Percentiles rank a stretch among this genome's conserved stretches.
These are phyloP conservation scores for Juglanconis juglandina DNA, from an alignment of 2,329 filamentous ascomycete genomes.

Conservation along the genomic window DNA sequence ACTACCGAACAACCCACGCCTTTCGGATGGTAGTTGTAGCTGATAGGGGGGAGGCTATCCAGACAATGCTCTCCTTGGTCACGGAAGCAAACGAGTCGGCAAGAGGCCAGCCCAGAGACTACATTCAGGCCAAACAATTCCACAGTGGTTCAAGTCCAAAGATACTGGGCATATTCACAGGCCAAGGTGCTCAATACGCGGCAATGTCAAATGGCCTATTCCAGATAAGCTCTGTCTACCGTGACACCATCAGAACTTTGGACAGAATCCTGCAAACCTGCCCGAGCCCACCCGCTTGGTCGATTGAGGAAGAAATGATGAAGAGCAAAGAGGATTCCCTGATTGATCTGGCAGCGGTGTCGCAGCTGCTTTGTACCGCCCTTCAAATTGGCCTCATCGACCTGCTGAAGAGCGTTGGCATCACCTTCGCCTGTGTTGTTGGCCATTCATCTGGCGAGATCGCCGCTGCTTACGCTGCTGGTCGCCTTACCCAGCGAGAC, in stretches of 20 bases:
- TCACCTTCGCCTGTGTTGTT: conserved; percentile 30
- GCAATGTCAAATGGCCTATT: conserved; percentile 36
- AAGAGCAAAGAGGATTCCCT: conserved; percentile 25
- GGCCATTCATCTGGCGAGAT: conserved; percentile 44
- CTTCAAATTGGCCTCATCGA: conserved; percentile 44
- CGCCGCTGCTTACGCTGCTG: conserved; percentile 40
- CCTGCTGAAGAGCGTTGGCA: conserved; percentile 25
- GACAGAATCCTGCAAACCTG: conserved; percentile 27
- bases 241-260: conserved; percentile 30
- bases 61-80: background rate
- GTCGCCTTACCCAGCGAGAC: conserved; percentile 30
- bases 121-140: conserved; percentile 21
- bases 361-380: conserved; percentile 52
- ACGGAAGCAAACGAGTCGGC: too few relatives aligned
- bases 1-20: conserved; percentile 28
- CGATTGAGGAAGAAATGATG: conserved; percentile 33
- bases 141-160: conserved; percentile 19
- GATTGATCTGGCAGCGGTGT: conserved; percentile 36
- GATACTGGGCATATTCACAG: conserved; percentile 37
- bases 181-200: conserved; percentile 44
- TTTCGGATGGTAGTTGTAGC: conserved; percentile 23
- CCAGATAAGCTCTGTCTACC: conserved; percentile 28
- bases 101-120: too few relatives aligned
- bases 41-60: conserved; percentile 17
- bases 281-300: conserved; percentile 27